Evolutionary conservation across 352 stramenopile species (phyloP).

Genomic region (Phytopythium chamaehyphon): DNA sequence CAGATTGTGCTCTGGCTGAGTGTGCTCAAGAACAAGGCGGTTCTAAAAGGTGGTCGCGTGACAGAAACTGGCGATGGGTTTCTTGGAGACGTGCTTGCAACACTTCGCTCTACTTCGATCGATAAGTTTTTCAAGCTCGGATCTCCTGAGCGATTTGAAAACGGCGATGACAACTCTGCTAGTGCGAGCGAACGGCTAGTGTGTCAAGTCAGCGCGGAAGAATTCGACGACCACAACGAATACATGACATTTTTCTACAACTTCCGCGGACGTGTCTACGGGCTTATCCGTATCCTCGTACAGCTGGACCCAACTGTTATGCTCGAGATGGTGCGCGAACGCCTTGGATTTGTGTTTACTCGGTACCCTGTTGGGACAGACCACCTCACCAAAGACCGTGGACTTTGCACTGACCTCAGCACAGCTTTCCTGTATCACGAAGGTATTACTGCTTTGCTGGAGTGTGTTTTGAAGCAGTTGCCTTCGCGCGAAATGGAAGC

Average conservation of each 20-base stretch:
- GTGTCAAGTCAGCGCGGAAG: constrained; percentile 41
- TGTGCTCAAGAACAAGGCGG: constrained; percentile 61
- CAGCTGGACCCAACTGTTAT: constrained; percentile 42
- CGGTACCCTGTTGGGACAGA: constrained; percentile 45
- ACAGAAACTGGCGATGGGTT: constrained; percentile 20
- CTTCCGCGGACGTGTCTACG: constrained; percentile 75
- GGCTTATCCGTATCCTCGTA: constrained; percentile 62
- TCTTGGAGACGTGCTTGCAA: constrained; percentile 28
- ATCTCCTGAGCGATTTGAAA: constrained; percentile 46
- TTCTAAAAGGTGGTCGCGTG: constrained; percentile 29
- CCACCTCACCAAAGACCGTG: constrained; percentile 34
- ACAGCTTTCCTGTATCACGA: constrained; percentile 76
- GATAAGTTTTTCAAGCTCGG: constrained; percentile 82
- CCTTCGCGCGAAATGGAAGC: constrained; percentile 35
- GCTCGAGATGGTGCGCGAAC: constrained; percentile 57
- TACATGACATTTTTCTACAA: constrained; percentile 77
- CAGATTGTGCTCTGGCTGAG: constrained; percentile 75
- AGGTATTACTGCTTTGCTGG: constrained; percentile 60
- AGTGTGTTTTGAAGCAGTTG: constrained; percentile 78
- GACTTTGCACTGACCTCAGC: constrained; percentile 55
- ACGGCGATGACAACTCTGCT: constrained; percentile 14
- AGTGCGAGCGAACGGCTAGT: constrained; percentile 6
- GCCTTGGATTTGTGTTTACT: constrained; percentile 45
- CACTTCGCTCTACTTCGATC: constrained; percentile 58
- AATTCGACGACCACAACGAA: constrained; percentile 75